Conservation (phyloP, 2,329 filamentous ascomycete species). For the Teratosphaeria pseudoeucalypti region DNA sequence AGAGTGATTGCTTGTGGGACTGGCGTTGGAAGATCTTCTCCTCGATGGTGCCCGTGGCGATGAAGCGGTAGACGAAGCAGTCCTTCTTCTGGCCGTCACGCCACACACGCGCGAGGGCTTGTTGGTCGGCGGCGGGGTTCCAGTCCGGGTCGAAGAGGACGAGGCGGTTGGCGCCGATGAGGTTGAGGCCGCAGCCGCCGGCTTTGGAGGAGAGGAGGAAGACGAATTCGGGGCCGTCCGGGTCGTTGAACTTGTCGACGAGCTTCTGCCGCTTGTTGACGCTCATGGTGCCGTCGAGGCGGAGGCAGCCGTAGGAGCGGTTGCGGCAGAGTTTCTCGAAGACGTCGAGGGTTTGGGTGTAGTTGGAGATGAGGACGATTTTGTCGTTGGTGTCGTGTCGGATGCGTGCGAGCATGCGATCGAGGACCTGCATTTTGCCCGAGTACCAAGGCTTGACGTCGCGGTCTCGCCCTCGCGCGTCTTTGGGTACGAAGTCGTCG, state of each 20-base stretch:
- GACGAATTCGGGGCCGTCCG: slow-evolving; percentile 77
- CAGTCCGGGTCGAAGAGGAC: slow-evolving; percentile 90
- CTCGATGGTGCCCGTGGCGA: slow-evolving; percentile 93
- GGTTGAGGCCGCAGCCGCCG: slow-evolving; percentile 88
- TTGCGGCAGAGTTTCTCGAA: slow-evolving; percentile 84
- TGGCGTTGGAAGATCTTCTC: slow-evolving; percentile 99
- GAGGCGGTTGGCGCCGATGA: slow-evolving; percentile 88
- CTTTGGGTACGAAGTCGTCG: slow-evolving; percentile 79
- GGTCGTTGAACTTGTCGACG: slow-evolving; percentile 95
- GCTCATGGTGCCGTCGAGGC: slow-evolving; percentile 94
- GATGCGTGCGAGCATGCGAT: slow-evolving; percentile 86
- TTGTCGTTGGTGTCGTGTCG: slow-evolving; percentile 96
- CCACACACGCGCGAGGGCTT: slow-evolving; percentile 94
- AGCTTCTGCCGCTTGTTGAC: slow-evolving; percentile 95
- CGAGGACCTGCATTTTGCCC: slow-evolving; percentile 96
- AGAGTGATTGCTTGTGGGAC: slow-evolving; percentile 93
- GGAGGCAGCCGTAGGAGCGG: slow-evolving; percentile 72
- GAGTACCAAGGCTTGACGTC: slow-evolving; percentile 95
- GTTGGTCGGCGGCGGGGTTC: slow-evolving; percentile 96
- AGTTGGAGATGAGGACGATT: slow-evolving; percentile 97
- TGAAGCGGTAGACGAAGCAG: slow-evolving; percentile 99
- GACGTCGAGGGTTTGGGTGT: slow-evolving; percentile 89
- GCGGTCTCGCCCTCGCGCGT: slow-evolving; percentile 75
- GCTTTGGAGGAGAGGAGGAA: slow-evolving; percentile 96
- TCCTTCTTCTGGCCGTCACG: slow-evolving; percentile 98